Conservation (phyloP, 768 basidiomycete genomes). For the Xanthoconium stramineum region DNA sequence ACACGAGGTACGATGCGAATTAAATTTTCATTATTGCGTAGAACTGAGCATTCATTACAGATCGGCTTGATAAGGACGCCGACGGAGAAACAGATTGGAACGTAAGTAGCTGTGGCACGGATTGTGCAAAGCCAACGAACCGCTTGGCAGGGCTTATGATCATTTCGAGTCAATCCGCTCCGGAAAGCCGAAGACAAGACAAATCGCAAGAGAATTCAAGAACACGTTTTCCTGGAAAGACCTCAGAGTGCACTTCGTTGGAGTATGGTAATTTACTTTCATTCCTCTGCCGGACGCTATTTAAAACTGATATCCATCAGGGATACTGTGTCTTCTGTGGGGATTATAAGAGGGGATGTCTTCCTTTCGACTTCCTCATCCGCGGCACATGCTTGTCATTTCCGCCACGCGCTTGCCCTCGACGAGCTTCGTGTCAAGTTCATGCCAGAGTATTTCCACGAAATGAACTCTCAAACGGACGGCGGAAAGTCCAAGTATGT, state of each 20-base stretch:
- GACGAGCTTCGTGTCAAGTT: slow-evolving; percentile 39
- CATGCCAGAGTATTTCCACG: slow-evolving; percentile 39
- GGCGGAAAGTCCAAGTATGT: slow-evolving; percentile 15
- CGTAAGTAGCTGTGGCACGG: slow-evolving; percentile 9
- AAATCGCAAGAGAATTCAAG: slow-evolving; percentile 34
- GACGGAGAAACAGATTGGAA: slow-evolving; percentile 20
- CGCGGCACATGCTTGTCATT: slow-evolving; percentile 9
- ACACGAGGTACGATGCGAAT: slow-evolving; percentile 23
- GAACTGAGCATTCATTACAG: neutral
- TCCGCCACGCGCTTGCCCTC: slow-evolving; percentile 15
- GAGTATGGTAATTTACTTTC: neutral
- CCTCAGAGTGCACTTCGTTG: slow-evolving; percentile 1
- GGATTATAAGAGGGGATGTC: slow-evolving; percentile 3
- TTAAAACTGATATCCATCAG: neutral
- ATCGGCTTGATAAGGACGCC: slow-evolving; percentile 11
- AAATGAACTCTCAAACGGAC: slow-evolving; percentile 23
- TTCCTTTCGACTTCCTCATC: slow-evolving; percentile 6
- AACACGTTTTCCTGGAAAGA: slow-evolving; percentile 32
- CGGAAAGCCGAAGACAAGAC: slow-evolving; percentile 11
- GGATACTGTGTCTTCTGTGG: slow-evolving; percentile 16
- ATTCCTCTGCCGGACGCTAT: neutral
- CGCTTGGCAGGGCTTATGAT: slow-evolving; percentile 8
- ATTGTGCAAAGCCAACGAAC: neutral
- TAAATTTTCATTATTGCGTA: too few relatives aligned
- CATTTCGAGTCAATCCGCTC: slow-evolving; percentile 11